Evolutionary conservation across 192 early-diverging fungal genomes (phyloP), one percentile per base, ranked within the genome.

Genomic region (Entomortierella lignicola): DNA sequence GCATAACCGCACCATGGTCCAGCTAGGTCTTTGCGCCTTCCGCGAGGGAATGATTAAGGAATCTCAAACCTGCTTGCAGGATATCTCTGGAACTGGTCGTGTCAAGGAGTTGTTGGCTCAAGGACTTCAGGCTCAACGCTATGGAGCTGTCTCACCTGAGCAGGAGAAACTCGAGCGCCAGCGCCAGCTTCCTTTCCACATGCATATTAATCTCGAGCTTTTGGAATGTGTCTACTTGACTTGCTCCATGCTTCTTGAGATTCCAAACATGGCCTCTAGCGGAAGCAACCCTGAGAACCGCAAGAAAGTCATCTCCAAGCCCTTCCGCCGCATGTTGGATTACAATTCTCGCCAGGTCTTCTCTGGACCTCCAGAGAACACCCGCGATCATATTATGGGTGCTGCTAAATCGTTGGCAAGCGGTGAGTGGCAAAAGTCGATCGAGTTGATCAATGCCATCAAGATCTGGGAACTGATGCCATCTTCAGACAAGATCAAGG

Each of bases 141-240:
- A 88, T 72, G 88, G 89, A 43, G 91, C 96, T 83, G 87, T 92
- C 69, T 92, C 96, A 23, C 89, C 94, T 0, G 96, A 96, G 73
- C 92, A 96, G 70, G 98, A 98, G 83, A 88, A 92, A 71, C 86
- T 96, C 23, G 96, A 98, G 83, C 93, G 95, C 74, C 94, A 93
- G 85, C 89, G 98, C 64, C 97, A 98, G 88, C 85, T 99, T 71
- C 98, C 98, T 25, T 98, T 98, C 94, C 98, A 99, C 86, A 97
- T 99, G 93, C 96, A 97, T 86, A 96, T 99, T 83, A 99, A 99
- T 87, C 83, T 99, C 56, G 98, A 99, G 85, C 89, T 99, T 21
- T 83, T 99, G 50, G 98, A 99, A 88, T 98, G 95, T 80, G 93
- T 95, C 30, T 98, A 97, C 85, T 84, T 98, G 82, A 95, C 94